A percentile compares a stretch with the other conserved stretches of the same genome.
These are phyloP conservation scores for Suillus lakei DNA, from an alignment of 768 basidiomycete species.

Conservation along the genomic window DNA sequence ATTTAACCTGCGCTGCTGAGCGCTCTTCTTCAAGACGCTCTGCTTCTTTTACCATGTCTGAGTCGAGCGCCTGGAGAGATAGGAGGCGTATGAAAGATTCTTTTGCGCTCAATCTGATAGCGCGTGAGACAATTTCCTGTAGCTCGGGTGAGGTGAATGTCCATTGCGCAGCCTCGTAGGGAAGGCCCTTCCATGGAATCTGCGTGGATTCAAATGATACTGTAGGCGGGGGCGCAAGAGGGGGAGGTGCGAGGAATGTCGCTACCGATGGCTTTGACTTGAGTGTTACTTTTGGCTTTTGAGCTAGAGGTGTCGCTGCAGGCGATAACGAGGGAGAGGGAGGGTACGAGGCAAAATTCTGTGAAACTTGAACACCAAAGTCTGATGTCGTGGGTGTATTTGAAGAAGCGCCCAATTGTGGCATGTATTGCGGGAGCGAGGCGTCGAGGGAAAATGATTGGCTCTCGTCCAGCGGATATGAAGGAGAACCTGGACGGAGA, in stretches of 20 bases:
- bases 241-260: constrained; percentile 30
- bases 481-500: constrained; percentile 10
- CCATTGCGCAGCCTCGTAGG: constrained; percentile 74
- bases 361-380: constrained; percentile 18
- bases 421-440: constrained; percentile 11
- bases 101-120: constrained; percentile 69
- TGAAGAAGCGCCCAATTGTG: background rate
- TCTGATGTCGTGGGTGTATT: constrained; percentile 10
- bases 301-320: constrained; percentile 16
- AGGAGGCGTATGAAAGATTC: constrained; percentile 76
- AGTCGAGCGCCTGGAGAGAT: constrained; percentile 63
- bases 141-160: constrained; percentile 56
- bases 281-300: constrained; percentile 14
- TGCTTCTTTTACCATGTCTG: constrained; percentile 59
- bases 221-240: constrained; percentile 52
- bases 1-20: constrained; percentile 61
- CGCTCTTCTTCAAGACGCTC: constrained; percentile 60
- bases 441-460: constrained; percentile 4
- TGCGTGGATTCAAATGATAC: constrained; percentile 61
- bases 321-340: constrained; percentile 15
- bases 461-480: constrained; percentile 1
- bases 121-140: constrained; percentile 72
- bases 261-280: constrained; percentile 15
- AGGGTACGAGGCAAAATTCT: background rate
- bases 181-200: constrained; percentile 70